A percentile compares a stretch with the other conserved stretches of the same genome.
Conservation (phyloP, 2,329 filamentous ascomycete genomes). For the Fusarium tuaranense region DNA sequence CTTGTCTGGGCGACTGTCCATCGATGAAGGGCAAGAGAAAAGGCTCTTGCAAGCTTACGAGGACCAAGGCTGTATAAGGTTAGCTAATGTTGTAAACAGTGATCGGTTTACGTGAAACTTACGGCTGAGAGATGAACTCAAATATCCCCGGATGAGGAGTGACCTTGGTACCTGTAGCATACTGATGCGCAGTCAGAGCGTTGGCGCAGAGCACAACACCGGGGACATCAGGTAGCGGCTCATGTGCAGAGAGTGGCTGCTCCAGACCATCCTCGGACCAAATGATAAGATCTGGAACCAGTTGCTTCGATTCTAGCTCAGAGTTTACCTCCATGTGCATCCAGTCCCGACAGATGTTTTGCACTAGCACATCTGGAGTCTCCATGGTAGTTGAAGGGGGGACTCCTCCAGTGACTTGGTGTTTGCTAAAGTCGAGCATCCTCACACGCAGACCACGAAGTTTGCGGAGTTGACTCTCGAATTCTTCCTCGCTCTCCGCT, state of each 20-base stretch:
- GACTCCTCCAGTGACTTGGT: not conserved
- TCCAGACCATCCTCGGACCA: constrained; percentile 34
- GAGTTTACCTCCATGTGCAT: constrained; percentile 36
- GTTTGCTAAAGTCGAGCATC: constrained; percentile 7
- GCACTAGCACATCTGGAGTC: constrained; percentile 11
- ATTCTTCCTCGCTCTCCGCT: constrained; percentile 41
- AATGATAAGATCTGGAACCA: constrained; percentile 45
- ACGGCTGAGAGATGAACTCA: constrained; percentile 56
- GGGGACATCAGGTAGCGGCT: constrained; percentile 21
- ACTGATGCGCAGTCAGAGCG: constrained; percentile 46
- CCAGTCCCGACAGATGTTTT: constrained; percentile 21
- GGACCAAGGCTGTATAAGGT: constrained; percentile 47
- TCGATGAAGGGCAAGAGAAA: constrained; percentile 42
- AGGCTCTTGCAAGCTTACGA: constrained; percentile 51
- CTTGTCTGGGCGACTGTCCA: constrained; percentile 39
- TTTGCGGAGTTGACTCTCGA: constrained; percentile 43
- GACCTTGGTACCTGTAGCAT: constrained; percentile 32
- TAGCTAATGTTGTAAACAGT: not conserved
- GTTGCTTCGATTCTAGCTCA: not conserved
- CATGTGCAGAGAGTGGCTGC: not conserved
- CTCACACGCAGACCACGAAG: constrained; percentile 48
- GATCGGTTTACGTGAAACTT: not conserved
- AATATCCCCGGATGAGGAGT: constrained; percentile 40
- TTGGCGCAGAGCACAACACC: constrained; percentile 50
- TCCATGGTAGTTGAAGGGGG: not conserved